Base-by-base conservation (phyloP, 2,329 filamentous ascomycete genomes). In the Sphaerulina vaccinii region DNA sequence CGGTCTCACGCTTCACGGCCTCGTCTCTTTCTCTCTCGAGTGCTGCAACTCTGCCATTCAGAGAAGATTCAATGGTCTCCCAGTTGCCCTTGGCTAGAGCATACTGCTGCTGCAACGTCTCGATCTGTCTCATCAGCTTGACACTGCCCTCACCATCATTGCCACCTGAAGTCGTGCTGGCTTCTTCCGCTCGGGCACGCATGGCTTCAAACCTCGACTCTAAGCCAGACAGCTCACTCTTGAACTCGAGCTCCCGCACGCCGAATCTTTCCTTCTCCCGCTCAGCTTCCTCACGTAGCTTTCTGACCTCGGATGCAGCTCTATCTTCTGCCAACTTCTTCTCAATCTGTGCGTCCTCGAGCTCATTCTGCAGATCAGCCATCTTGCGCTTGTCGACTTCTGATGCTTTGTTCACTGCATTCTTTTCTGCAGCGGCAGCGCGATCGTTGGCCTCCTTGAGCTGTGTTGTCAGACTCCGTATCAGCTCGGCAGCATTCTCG, bases 81-180 rank as follows among this genome's bases (percentile, higher is more conserved):
- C 95, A 99, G 63, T 99, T 99, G 65, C 95, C 90, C 61, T 89
- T 93, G 1, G 93, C 93, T 49, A 95, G 85, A 1, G 90, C 85
- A 71, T 99, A 96, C 68, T 99, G 95, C 5, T 88, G 93, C 70
- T 99, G 93, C 32, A 99, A 74, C 0, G 89, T 96, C 73, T 99
- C 93, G 48, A 99, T 87, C 71, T 99, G 95, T 35, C 93, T 84
- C 37, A 97, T 77, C 35, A 97, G 77, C 69, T 96, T 97, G 37
- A 65, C 56, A 39, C 49, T 62, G 41, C 59, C 61, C 23, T 57
- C 89, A 11, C 90, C 88, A 5, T 84, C 84, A 11, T 83, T 83
- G 13, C 43, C 54, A n/a, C 50, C 55, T 4, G 88, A 87, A 7
- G 51, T 52, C 5, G 56, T 51, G 1, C 90, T 90, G 0, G 84